Evolutionary conservation across 805 yeast species (phyloP).

Genomic region (Jamesozyma lodderae): DNA sequence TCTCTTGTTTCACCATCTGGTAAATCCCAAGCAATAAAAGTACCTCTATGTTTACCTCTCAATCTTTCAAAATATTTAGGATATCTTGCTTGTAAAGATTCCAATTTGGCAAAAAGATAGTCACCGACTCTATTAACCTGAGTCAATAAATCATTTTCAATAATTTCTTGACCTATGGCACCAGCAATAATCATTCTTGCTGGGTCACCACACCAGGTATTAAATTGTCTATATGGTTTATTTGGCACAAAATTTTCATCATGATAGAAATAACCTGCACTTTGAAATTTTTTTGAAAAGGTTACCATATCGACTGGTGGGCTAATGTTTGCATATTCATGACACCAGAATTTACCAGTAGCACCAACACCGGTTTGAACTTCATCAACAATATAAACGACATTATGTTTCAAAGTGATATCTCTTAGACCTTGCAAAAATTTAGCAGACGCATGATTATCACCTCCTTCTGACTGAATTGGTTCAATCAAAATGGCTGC

Average conservation of each 20-base stretch:
- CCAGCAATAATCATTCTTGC: constrained; percentile 57
- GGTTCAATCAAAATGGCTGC: constrained; percentile 91
- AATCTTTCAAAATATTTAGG: constrained; percentile 39
- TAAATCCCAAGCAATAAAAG: constrained; percentile 59
- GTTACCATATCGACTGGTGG: constrained; percentile 63
- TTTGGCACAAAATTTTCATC: constrained; percentile 51
- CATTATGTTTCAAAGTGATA: constrained; percentile 46
- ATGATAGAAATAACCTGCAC: constrained; percentile 61
- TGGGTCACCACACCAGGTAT: constrained; percentile 76
- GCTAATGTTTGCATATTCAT: constrained; percentile 54
- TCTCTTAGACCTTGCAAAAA: constrained; percentile 59
- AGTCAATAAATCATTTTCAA: constrained; percentile 39
- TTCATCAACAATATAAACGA: constrained; percentile 59
- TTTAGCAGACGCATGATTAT: constrained; percentile 54
- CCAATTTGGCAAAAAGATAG: constrained; percentile 41
- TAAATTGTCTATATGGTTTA: constrained; percentile 59
- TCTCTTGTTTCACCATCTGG: constrained; percentile 38
- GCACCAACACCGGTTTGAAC: constrained; percentile 73
- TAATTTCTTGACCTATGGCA: constrained; percentile 48
- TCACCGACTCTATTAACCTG: constrained; percentile 45
- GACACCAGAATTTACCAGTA: constrained; percentile 66
- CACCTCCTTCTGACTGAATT: constrained; percentile 71
- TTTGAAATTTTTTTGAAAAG: constrained; percentile 63
- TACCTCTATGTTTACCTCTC: constrained; percentile 56
- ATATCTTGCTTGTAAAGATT: constrained; percentile 30